phyloP scores from a whole-genome alignment of 495 filamentous ascomycete species.

The Aspergillus haitiensis region DNA sequence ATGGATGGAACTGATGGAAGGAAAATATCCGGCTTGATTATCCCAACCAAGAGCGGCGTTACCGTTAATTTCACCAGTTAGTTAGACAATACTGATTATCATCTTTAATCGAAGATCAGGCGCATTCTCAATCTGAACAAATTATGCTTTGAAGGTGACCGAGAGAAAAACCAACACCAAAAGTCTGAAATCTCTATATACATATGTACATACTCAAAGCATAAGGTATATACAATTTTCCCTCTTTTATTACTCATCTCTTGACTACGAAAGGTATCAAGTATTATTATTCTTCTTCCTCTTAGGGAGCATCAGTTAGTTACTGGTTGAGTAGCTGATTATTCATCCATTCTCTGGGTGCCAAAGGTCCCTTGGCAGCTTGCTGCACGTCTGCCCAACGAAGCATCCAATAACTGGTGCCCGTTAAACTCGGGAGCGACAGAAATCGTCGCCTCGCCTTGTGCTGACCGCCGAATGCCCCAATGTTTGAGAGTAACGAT shows the following conservation, averaged over 20 bases:
- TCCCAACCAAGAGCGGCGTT: neutral
- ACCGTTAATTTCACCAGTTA: neutral
- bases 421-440: constrained; percentile 35
- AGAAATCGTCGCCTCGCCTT: constrained; percentile 34
- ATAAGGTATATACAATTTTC: too few relatives aligned
- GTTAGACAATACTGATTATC: constrained; percentile 4
- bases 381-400: constrained; percentile 53
- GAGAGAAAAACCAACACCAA: too few relatives aligned
- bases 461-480: constrained; percentile 37
- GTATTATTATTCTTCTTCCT: neutral
- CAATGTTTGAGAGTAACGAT: constrained; percentile 12
- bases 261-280: too few relatives aligned
- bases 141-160: too few relatives aligned
- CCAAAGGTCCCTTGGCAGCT: constrained; percentile 16
- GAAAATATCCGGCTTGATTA: constrained; percentile 4
- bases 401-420: constrained; percentile 47
- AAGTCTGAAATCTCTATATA: too few relatives aligned
- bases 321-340: constrained; percentile 5
- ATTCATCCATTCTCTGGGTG: constrained; percentile 8
- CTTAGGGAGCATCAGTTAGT: neutral
- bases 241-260: neutral
- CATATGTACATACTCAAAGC: too few relatives aligned
- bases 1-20: neutral
- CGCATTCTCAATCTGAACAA: neutral
- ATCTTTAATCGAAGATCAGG: neutral